Evolutionary conservation across 2,329 filamentous ascomycete genomes (phyloP).

Genomic region (Chaetomiaceae sp.): DNA sequence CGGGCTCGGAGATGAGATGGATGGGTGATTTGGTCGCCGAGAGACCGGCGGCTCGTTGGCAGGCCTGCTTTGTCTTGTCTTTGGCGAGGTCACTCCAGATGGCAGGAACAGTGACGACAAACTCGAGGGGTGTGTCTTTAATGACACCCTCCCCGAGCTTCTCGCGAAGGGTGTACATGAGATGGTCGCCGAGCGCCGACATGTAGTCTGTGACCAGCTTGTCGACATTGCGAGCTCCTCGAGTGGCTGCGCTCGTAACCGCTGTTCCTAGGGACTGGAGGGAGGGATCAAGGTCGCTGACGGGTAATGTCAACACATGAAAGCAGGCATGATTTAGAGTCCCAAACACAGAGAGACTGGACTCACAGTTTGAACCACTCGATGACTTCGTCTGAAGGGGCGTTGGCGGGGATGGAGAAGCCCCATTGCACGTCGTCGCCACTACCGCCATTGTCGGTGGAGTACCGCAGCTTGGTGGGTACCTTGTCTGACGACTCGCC

Average conservation of each 20-base stretch:
- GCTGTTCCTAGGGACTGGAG: slow-evolving; percentile 32
- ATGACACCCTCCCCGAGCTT: slow-evolving; percentile 40
- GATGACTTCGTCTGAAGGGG: slow-evolving; percentile 35
- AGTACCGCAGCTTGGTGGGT: slow-evolving; percentile 44
- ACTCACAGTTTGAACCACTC: slow-evolving; percentile 50
- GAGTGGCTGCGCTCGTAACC: slow-evolving; percentile 25
- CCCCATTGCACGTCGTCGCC: slow-evolving; percentile 44
- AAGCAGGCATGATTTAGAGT: not conserved
- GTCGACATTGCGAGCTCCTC: slow-evolving; percentile 34
- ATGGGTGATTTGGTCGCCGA: slow-evolving; percentile 33
- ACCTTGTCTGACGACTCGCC: slow-evolving; percentile 43
- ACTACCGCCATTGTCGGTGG: too few relatives aligned
- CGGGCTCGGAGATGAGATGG: slow-evolving; percentile 47
- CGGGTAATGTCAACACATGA: not conserved
- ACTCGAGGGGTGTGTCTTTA: slow-evolving; percentile 43
- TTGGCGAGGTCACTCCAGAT: slow-evolving; percentile 55
- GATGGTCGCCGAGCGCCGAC: slow-evolving; percentile 44
- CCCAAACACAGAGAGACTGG: not conserved
- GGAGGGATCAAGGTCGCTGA: slow-evolving; percentile 33
- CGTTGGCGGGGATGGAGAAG: slow-evolving; percentile 41
- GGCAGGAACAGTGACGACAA: slow-evolving; percentile 53
- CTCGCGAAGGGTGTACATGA: slow-evolving; percentile 40
- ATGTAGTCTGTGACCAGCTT: slow-evolving; percentile 45
- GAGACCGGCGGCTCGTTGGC: slow-evolving; percentile 34
- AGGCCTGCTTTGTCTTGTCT: slow-evolving; percentile 44